Evolutionary conservation across 1,139 yeast genomes (phyloP), one percentile per base, ranked within the genome.

Genomic region (Kodamaea derodonti): DNA sequence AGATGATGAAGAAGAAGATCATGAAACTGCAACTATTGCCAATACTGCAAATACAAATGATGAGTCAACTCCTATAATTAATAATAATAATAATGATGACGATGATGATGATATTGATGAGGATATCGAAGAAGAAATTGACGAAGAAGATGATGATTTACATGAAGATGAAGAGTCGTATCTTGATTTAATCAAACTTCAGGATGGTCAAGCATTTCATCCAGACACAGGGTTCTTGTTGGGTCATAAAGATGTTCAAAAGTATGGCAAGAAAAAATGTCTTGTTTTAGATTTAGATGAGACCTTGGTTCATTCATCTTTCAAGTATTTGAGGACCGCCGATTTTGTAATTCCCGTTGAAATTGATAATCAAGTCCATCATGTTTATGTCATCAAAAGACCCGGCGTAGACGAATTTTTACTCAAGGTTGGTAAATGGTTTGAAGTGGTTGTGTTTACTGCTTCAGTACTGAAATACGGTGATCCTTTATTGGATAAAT

Each of bases 351-450:
- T 94, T 35, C 61, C 61, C 4, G 76, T 70, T 31, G 75, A 69
- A 58, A 92, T 92, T 43, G 97, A 92, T 52, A 82, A 82, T 50
- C 94, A 85, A 58, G 73, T 82, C 22, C 97, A 94, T 59, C 94
- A 87, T 53, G 98, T 92, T 31, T 92, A 88, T 57, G 98, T 92
- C 22, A 87, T 90, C 39, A 92, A 94, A 56, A 76, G 99, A 50
- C 99, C 99, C 1, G 98, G 98, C 1, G 98, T 94, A 33, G 98
- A 92, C 59, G 95, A 86, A 54, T 92, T 94, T 53, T 71, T 92
- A 68, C 69, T 66, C 46, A 73, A 77, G 44, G 95, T 92, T 31
- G 95, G 97, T 17, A 73, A 86, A 56, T 60, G 90, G 54, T 92
- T 72, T 56, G 99, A 92, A 60, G 95, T 92, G 40, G 98, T 94